Conservation (phyloP, 805 yeast species). For the Wickerhamomyces sydowiorum region DNA sequence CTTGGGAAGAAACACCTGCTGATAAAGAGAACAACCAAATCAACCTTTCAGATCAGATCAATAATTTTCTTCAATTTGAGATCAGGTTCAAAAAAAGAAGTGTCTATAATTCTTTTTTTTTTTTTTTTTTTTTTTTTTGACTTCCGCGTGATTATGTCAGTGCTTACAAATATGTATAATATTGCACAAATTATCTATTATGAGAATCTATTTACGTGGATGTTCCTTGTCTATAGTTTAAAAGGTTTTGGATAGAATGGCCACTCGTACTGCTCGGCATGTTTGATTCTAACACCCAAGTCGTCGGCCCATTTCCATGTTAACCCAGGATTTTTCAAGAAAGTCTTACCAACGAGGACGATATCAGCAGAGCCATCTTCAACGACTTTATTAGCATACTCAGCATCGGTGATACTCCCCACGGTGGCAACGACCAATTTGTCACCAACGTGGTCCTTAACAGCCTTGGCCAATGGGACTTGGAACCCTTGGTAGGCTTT, state of each 20-base stretch:
- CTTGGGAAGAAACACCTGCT: no score
- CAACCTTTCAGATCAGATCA: no score
- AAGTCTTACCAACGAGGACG: constrained; percentile 38
- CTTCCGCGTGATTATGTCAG: no score
- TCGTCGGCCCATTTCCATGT: constrained; percentile 46
- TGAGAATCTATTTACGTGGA: neutral
- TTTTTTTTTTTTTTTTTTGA: no score
- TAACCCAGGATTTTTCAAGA: constrained; percentile 45
- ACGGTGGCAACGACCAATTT: constrained; percentile 38
- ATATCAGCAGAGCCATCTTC: constrained; percentile 42
- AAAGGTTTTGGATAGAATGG: constrained; percentile 15
- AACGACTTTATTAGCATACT: constrained; percentile 33
- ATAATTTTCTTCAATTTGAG: no score
- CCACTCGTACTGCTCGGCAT: constrained; percentile 30
- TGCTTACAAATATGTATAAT: no score
- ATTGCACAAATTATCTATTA: no score
- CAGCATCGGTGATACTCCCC: constrained; percentile 34
- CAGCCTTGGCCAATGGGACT: constrained; percentile 31
- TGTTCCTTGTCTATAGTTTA: no score
- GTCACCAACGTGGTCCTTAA: constrained; percentile 41
- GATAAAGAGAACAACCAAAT: no score
- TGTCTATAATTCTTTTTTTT: no score
- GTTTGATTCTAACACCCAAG: constrained; percentile 34
- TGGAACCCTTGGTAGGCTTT: constrained; percentile 26
- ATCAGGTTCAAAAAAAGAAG: no score